Percentiles rank a stretch among this genome's conserved stretches.
Conservation (phyloP, 2,329 filamentous ascomycete species). For the Sphaerulina vaccinii region DNA sequence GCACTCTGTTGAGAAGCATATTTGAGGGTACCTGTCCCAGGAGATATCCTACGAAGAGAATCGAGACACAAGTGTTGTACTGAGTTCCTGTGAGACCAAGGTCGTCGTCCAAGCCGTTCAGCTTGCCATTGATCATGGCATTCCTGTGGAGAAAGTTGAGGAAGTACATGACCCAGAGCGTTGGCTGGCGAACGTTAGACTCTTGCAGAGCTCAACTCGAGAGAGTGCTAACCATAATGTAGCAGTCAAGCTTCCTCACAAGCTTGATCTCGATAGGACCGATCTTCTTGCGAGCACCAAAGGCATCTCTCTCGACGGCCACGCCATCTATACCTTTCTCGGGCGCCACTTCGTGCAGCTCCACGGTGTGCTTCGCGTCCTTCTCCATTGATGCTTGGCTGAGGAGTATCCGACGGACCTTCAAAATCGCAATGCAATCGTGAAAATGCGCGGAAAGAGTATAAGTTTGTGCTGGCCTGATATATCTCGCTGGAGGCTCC, state of each 20-base stretch:
- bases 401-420: too few species aligned
- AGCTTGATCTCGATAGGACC: conserved; percentile 14
- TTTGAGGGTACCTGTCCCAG: conserved; percentile 10
- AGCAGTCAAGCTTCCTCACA: conserved; percentile 12
- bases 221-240: conserved; percentile 8
- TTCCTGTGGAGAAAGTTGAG: conserved; percentile 24
- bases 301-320: conserved; percentile 10
- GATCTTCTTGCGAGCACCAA: conserved; percentile 14
- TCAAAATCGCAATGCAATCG: too few species aligned
- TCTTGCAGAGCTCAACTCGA: not conserved
- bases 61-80: conserved; percentile 14
- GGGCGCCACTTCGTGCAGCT: conserved; percentile 9
- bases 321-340: conserved; percentile 5
- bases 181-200: not conserved
- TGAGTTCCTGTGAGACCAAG: conserved; percentile 15
- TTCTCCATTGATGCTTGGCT: too few species aligned
- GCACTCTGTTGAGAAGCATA: conserved; percentile 17
- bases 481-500: too few species aligned
- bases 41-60: conserved; percentile 14
- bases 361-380: conserved; percentile 1
- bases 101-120: conserved; percentile 24
- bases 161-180: conserved; percentile 20
- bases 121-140: conserved; percentile 22
- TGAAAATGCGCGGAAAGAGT: too few species aligned
- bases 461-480: too few species aligned